A percentile compares a stretch with the other conserved stretches of the same genome.
These are phyloP conservation scores for Pestalotiopsis sp. DNA, from an alignment of 2,329 filamentous ascomycete genomes.

Conservation along the genomic window DNA sequence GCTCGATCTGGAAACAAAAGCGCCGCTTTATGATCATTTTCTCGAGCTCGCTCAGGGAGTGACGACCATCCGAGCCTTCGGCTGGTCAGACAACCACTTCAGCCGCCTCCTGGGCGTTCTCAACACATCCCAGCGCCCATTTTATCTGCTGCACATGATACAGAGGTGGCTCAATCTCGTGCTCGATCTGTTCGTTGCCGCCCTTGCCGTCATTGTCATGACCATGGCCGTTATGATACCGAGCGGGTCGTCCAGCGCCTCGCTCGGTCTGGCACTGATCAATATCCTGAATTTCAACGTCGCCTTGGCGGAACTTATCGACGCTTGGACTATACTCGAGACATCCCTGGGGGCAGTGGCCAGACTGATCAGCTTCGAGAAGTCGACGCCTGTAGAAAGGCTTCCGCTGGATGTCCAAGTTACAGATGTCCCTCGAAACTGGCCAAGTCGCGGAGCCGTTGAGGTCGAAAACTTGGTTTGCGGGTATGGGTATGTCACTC, in stretches of 20 bases:
- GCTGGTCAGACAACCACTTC: background rate
- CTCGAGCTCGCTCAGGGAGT: conserved; percentile 19
- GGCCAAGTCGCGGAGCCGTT: background rate
- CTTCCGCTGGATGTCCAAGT: background rate
- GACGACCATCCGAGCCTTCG: conserved; percentile 9
- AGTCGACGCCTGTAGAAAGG: background rate
- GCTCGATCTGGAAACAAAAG: conserved; percentile 24
- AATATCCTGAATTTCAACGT: conserved; percentile 39
- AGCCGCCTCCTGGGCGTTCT: background rate
- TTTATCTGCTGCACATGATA: conserved; percentile 34
- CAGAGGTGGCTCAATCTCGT: conserved; percentile 37
- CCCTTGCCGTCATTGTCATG: conserved; percentile 30
- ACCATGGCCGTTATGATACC: conserved; percentile 20
- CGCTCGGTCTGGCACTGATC: conserved; percentile 37
- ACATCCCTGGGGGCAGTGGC: conserved; percentile 28
- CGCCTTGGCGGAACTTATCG: conserved; percentile 30
- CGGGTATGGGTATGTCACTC: background rate
- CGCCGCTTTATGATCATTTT: conserved; percentile 35
- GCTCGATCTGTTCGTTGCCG: conserved; percentile 32
- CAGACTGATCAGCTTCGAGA: background rate
- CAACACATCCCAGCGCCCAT: conserved; percentile 30
- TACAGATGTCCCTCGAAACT: background rate
- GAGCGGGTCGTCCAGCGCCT: background rate
- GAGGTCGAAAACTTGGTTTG: background rate
- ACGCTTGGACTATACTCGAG: conserved; percentile 33